Evolutionary conservation across 805 yeast genomes (phyloP).

Genomic region (Brettanomyces anomalus): DNA sequence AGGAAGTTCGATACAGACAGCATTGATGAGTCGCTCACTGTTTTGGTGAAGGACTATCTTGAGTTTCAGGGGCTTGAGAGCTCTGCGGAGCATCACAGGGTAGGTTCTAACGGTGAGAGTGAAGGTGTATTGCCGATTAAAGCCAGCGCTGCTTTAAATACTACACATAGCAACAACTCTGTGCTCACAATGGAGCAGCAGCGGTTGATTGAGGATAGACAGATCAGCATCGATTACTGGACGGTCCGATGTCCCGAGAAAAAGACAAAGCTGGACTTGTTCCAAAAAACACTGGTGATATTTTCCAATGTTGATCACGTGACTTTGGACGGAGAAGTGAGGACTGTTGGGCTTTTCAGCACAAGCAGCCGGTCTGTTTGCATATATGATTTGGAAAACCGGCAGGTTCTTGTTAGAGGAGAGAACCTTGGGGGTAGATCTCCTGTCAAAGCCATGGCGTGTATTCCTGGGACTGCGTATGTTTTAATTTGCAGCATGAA

Average conservation of each 20-base stretch:
- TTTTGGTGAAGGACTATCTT: slow-evolving; percentile 27
- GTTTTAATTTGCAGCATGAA: slow-evolving; percentile 26
- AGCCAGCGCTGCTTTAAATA: background rate
- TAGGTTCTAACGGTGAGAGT: too few relatives aligned
- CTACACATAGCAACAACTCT: slow-evolving; percentile 1
- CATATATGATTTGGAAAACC: slow-evolving; percentile 17
- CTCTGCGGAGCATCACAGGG: background rate
- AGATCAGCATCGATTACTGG: slow-evolving; percentile 19
- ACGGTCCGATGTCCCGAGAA: slow-evolving; percentile 13
- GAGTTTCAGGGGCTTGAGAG: slow-evolving; percentile 15
- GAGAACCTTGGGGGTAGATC: slow-evolving; percentile 11
- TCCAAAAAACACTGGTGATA: slow-evolving; percentile 17
- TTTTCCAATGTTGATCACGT: slow-evolving; percentile 11
- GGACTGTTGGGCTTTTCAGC: slow-evolving; percentile 16
- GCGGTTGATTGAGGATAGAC: slow-evolving; percentile 11
- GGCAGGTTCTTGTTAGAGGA: slow-evolving; percentile 6
- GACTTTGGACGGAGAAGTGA: slow-evolving; percentile 1
- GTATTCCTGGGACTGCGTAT: slow-evolving; percentile 14
- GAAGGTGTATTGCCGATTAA: background rate
- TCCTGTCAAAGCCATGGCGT: slow-evolving; percentile 14
- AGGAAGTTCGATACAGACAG: slow-evolving; percentile 13
- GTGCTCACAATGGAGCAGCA: slow-evolving; percentile 18
- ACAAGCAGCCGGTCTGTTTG: slow-evolving; percentile 20
- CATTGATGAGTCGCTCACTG: slow-evolving; percentile 27
- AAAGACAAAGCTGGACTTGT: slow-evolving; percentile 7